Evolutionary conservation across 192 early-diverging fungal species (phyloP), one percentile per base, ranked within the genome.

Genomic region (Geranomyces variabilis): DNA sequence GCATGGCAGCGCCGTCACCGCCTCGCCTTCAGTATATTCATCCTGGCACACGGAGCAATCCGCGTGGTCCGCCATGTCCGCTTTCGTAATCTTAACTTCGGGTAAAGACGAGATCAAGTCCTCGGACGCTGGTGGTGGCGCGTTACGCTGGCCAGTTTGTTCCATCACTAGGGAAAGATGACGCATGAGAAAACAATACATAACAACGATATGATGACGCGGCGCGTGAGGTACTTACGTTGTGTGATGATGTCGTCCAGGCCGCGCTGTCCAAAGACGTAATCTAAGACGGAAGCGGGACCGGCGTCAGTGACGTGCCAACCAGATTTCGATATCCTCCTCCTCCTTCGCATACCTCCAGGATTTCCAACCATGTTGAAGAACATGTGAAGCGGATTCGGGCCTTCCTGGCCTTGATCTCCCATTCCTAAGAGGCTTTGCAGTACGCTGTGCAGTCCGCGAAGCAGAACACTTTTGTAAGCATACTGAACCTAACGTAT

Each of bases 21-120:
- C 93, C 10, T 83, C 84, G 59, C 76, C 64, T 9, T 79, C 73
- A 24, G 57, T 69, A 45, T 69, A 96, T 53, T 95, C 92, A 51
- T 97, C 96, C 77, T 94, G 93, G 73, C 95, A 98, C 8, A 98
- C 88, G 13, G 90, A 80, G 66, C 95, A 97, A 30, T 95, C 92
- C 24, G 75, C 61, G 57, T 94, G 89, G 69, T 84, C 79, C 22
- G 78, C 90, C 77, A 62, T 69, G 29, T 92, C 88, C n/a, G 74
- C 69, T 21, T 75, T 67, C 1, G 77, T 76, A 14, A 96, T 78
- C 22, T 28, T 71, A 49, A 86, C 66, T 57, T 78, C 70, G 1
- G 83, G 88, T 62, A 98, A 82, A 1, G 81, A 72, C 0, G 85
- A 74, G 49, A 98, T 93, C 21, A 85, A 75, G 22, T 92, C 89